These are phyloP conservation scores for Xerocomus potaroensis DNA, from an alignment of 768 basidiomycete genomes.

Conservation along the genomic window DNA sequence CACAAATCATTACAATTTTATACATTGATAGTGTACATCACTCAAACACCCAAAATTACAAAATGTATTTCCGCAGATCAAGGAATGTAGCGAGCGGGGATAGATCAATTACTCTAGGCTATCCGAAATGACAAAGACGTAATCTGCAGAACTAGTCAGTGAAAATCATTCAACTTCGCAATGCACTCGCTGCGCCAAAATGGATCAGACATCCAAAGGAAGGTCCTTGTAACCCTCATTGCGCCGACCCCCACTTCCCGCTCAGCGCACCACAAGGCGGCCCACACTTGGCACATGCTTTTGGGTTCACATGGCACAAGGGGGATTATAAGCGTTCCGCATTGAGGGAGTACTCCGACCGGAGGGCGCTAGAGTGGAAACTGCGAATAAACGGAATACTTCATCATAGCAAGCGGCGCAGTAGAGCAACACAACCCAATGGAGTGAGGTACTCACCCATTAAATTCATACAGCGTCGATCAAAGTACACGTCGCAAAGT, in stretches of 20 bases:
- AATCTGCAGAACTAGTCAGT: slow-evolving; percentile 13
- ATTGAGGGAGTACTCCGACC: slow-evolving; percentile 66
- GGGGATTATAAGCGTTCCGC: slow-evolving; percentile 69
- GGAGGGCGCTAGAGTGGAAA: slow-evolving; percentile 78
- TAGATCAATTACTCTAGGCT: no score
- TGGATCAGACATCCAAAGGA: slow-evolving; percentile 88
- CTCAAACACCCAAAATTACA: no score
- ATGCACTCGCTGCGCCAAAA: slow-evolving; percentile 25
- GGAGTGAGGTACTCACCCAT: slow-evolving; percentile 22
- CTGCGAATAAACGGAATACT: slow-evolving; percentile 76
- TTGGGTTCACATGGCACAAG: slow-evolving; percentile 67
- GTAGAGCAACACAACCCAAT: slow-evolving; percentile 7
- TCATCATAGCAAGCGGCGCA: slow-evolving; percentile 44
- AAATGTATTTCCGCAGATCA: no score
- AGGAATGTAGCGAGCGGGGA: no score
- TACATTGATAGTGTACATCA: no score
- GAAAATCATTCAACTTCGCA: neutral
- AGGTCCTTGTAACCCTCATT: slow-evolving; percentile 68
- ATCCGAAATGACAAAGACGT: no score
- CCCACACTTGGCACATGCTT: slow-evolving; percentile 58
- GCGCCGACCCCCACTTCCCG: slow-evolving; percentile 67
- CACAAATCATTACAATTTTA: no score
- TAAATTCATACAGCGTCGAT: neutral
- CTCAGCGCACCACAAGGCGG: slow-evolving; percentile 67
- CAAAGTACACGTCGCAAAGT: neutral